Evolutionary conservation across 495 filamentous ascomycete genomes (phyloP), one percentile per base, ranked within the genome.

Genomic region (Lichenothelia convexa): DNA sequence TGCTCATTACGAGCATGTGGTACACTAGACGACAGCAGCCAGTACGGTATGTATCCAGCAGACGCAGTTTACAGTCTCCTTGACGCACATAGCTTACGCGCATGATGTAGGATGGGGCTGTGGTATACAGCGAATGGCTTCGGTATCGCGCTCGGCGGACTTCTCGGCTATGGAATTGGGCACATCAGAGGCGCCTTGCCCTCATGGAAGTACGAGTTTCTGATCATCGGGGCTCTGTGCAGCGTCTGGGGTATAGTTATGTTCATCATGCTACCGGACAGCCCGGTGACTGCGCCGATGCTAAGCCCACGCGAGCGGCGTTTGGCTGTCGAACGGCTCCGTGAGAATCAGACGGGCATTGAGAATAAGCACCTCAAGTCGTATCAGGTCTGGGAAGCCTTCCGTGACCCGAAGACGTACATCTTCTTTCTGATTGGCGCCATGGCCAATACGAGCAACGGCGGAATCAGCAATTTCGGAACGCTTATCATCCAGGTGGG

Each of bases 111-210:
- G 12, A 67, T 73, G 30, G 70, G 67, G 4, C 39, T 68, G 2
- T 75, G 68, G 68, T 75, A 73, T 44, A 67, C 67, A 3, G 65
- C 65, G 11, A 72, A 71, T 36, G 70, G 70, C 0, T 40, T 71
- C 9, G 70, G 69, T 3, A 70, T 73, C 38, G 67, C 69, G 5
- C 54, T 67, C 1, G 69, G 70, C 21, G 72, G 71, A 0, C 50
- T 76, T 2, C 46, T 75, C 0, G 68, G 71, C 0, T 75, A 74
- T 43, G 71, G 61, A 9, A 43, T 60, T 19, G 55, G 55, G 0
- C 41, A 54, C 26, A 45, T 48, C 21, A 21, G 38, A 13, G 44
- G 43, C 21, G 30, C 37, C 13, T 44, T 54, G 17, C 33, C 41
- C 1, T 35, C 42, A 12, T 54, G 50, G 50, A 67, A 68, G 47